Conservation (phyloP, 129 eudicot genomes). For the Tagetes patula region DNA sequence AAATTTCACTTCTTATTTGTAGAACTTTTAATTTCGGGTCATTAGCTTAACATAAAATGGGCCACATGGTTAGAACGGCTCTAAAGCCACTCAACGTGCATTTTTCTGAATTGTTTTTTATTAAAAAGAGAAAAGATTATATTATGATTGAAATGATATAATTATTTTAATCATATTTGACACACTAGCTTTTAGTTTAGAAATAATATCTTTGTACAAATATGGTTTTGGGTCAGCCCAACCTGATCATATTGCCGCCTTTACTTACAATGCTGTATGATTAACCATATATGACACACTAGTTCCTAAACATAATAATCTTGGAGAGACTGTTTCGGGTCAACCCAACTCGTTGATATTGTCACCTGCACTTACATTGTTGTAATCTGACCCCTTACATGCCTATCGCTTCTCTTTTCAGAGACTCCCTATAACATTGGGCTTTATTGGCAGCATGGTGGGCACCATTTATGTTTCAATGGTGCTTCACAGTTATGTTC, state of each 20-base stretch:
- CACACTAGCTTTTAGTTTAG: not conserved
- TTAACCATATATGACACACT: not conserved
- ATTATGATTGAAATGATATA: not conserved
- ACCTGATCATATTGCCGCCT: not conserved
- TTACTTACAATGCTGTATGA: not conserved
- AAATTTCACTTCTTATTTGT: slow-evolving; percentile 14
- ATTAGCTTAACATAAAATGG: not conserved
- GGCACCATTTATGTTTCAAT: slow-evolving; percentile 93
- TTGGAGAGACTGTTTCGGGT: not conserved
- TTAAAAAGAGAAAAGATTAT: not conserved
- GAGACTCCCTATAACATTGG: slow-evolving; percentile 92
- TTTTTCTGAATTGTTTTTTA: not conserved
- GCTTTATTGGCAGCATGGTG: slow-evolving; percentile 75
- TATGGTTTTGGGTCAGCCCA: not conserved
- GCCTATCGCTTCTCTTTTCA: slow-evolving; percentile 31
- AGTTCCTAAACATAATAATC: not conserved
- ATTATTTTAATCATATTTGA: not conserved
- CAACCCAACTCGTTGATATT: slow-evolving; percentile 1
- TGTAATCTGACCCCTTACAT: slow-evolving; percentile 17
- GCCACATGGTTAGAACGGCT: not conserved
- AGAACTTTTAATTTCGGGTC: not conserved
- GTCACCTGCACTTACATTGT: not conserved
- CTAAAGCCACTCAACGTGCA: not conserved
- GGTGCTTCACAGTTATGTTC: slow-evolving; percentile 94
- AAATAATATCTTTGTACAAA: not conserved